phyloP scores from a whole-genome alignment of 441 rosid species.

The Populus hybrid region DNA sequence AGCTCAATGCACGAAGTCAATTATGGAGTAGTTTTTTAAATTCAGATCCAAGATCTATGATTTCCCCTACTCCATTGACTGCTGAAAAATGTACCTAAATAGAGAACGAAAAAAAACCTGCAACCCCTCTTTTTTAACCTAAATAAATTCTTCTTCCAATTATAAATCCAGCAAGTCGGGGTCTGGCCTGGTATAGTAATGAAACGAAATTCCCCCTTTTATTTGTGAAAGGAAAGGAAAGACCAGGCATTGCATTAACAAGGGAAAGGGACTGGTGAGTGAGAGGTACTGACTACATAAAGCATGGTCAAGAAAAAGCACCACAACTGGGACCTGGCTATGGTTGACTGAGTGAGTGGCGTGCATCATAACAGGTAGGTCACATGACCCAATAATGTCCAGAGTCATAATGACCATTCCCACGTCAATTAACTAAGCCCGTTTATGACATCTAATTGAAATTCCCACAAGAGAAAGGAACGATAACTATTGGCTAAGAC shows the following conservation, averaged over 20 bases:
- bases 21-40: too few relatives aligned
- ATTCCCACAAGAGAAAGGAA: not conserved
- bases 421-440: slow-evolving; percentile 20
- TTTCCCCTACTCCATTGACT: too few relatives aligned
- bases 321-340: not conserved
- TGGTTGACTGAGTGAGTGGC: not conserved
- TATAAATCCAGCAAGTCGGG: too few relatives aligned
- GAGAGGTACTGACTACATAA: not conserved
- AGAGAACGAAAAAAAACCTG: too few relatives aligned
- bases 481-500: not conserved
- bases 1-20: too few relatives aligned
- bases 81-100: too few relatives aligned
- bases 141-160: too few relatives aligned
- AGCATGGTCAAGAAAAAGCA: not conserved
- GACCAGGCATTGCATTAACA: not conserved
- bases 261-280: not conserved
- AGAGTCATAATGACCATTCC: not conserved
- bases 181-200: too few relatives aligned
- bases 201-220: not conserved
- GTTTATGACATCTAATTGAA: slow-evolving; percentile 1
- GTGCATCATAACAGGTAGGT: slow-evolving; percentile 17
- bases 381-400: slow-evolving; percentile 1
- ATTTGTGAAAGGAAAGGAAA: not conserved
- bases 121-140: too few relatives aligned
- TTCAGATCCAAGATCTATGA: too few relatives aligned